Evolutionary conservation across 495 filamentous ascomycete species (phyloP).

Genomic region (Penicillium psychrofluorescens): DNA sequence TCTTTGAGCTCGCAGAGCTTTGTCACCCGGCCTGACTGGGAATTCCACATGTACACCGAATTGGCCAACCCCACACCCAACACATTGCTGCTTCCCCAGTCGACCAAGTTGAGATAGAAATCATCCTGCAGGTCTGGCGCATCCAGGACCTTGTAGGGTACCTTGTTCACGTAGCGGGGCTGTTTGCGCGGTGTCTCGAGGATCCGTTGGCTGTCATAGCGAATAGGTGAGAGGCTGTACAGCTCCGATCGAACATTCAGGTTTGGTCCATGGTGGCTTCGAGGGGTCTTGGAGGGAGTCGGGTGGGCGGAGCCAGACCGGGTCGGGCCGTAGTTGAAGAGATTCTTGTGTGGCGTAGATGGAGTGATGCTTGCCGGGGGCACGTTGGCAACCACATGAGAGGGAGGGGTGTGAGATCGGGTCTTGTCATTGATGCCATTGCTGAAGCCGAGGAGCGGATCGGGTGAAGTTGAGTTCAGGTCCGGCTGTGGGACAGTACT

Average conservation of each 20-base stretch:
- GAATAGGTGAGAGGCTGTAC: constrained; percentile 87
- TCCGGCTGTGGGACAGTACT: constrained; percentile 77
- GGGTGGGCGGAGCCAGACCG: constrained; percentile 65
- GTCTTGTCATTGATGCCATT: constrained; percentile 59
- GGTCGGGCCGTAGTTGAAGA: constrained; percentile 87
- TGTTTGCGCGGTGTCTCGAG: constrained; percentile 82
- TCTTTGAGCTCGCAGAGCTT: constrained; percentile 90
- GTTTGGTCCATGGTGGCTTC: constrained; percentile 76
- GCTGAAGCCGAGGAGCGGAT: constrained; percentile 51
- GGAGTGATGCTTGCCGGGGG: constrained; percentile 71
- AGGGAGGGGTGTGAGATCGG: constrained; percentile 75
- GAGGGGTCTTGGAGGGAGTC: constrained; percentile 82
- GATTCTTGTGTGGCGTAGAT: constrained; percentile 92
- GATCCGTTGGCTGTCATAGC: constrained; percentile 84
- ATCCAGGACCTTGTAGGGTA: constrained; percentile 95
- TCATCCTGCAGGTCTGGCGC: constrained; percentile 94
- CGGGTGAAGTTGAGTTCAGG: constrained; percentile 56
- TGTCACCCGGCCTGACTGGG: constrained; percentile 73
- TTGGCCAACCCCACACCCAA: constrained; percentile 86
- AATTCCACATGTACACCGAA: constrained; percentile 99
- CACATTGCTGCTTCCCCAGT: constrained; percentile 95
- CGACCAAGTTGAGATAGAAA: constrained; percentile 94
- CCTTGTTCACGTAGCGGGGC: constrained; percentile 83
- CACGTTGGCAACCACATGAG: constrained; percentile 50
- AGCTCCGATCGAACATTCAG: constrained; percentile 82